Percentiles rank a stretch among this genome's conserved stretches.
phyloP scores from a whole-genome alignment of 352 stramenopile species.

The Halophytophthora batemanensis region DNA sequence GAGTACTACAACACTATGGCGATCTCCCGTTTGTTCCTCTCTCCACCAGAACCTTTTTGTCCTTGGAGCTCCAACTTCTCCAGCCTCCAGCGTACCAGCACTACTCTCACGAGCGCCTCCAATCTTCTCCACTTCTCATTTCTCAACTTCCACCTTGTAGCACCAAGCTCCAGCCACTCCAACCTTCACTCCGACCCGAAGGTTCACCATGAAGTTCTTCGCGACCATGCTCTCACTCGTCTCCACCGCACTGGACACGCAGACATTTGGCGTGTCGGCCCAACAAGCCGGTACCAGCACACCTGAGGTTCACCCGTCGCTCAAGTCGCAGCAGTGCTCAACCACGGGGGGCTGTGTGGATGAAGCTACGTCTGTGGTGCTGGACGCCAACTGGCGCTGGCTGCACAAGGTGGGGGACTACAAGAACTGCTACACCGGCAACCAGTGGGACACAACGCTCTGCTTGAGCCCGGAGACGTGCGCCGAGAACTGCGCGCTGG shows the following conservation, averaged over 20 bases:
- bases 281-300: slow-evolving; percentile 49
- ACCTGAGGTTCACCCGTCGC: slow-evolving; percentile 48
- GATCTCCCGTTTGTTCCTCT: not conserved
- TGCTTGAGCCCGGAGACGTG: slow-evolving; percentile 48
- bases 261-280: slow-evolving; percentile 11
- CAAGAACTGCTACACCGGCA: slow-evolving; percentile 68
- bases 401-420: slow-evolving; percentile 58
- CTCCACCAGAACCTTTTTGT: slow-evolving; percentile 1
- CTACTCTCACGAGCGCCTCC: too few species aligned
- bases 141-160: slow-evolving; percentile 8
- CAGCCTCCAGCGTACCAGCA: not conserved
- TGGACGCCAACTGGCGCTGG: slow-evolving; percentile 78
- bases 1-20: not conserved
- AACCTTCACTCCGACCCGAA: too few species aligned
- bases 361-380: slow-evolving; percentile 51
- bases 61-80: not conserved
- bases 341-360: slow-evolving; percentile 32
- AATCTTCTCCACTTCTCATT: slow-evolving; percentile 22
- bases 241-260: slow-evolving; percentile 17
- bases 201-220: slow-evolving; percentile 16
- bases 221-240: slow-evolving; percentile 8
- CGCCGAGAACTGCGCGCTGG: slow-evolving; percentile 54
- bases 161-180: slow-evolving; percentile 4
- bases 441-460: slow-evolving; percentile 47
- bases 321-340: slow-evolving; percentile 45